These are phyloP conservation scores for Ammopiptanthus mongolicus DNA, from an alignment of 306 rosid genomes.

Conservation along the genomic window DNA sequence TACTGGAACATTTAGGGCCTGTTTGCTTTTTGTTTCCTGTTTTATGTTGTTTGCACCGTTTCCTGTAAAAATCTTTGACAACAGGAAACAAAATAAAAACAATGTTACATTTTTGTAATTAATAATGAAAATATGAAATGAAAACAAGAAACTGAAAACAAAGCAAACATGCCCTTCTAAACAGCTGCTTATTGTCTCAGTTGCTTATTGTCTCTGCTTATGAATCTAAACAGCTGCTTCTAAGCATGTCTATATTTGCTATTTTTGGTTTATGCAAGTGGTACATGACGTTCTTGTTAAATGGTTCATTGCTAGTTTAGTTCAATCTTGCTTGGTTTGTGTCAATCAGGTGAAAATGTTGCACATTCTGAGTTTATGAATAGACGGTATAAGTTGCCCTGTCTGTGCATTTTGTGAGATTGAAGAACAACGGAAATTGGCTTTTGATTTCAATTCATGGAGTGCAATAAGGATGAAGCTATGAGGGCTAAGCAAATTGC, in stretches of 20 bases:
- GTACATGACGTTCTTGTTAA: background rate
- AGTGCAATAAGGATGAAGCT: constrained; percentile 96
- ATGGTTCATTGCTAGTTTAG: constrained; percentile 15
- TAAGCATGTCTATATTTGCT: background rate
- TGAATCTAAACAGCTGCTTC: background rate
- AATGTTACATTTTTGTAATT: no score
- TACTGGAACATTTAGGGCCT: background rate
- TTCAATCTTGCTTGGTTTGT: constrained; percentile 3
- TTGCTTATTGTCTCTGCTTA: background rate
- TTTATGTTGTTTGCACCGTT: no score
- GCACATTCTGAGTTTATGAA: constrained; percentile 16
- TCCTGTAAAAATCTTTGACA: no score
- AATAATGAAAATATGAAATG: no score
- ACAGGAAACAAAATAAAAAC: no score
- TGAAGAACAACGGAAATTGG: constrained; percentile 11
- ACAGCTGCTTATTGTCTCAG: no score
- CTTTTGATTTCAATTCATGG: constrained; percentile 49
- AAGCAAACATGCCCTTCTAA: no score
- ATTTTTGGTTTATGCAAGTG: constrained; percentile 6
- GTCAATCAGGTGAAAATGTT: constrained; percentile 31
- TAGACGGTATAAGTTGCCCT: background rate
- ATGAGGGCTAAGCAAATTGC: constrained; percentile 66
- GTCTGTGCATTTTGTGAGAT: background rate
- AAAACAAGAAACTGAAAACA: no score
- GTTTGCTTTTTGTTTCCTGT: no score